Evolutionary conservation across 2,329 filamentous ascomycete species (phyloP), one percentile per base, ranked within the genome.

Genomic region (Verticillium isaacii): DNA sequence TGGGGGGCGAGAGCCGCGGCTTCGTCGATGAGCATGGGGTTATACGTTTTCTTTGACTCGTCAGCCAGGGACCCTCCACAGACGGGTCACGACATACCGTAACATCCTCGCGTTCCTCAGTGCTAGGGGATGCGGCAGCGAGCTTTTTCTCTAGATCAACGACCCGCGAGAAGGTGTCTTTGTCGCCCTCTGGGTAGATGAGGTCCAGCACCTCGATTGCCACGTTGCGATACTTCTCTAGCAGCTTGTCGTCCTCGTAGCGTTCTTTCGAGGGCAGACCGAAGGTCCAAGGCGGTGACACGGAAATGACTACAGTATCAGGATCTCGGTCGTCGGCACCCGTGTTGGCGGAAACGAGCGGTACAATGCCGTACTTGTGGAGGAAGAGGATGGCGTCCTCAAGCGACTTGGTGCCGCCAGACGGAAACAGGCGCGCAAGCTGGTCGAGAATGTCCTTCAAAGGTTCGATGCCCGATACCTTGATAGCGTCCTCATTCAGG

Each of bases 251-350:
- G 64, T 87, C 81, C 36, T 82, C 76, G 67, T 88, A 89, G 64
- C 85, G 84, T 66, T 87, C 80, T 66, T 86, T 85, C 2, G 85
- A 82, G 1, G 86, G 85, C 8, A 89, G 78, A n/a, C 86, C 85
- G 63, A 88, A 80, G 75, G 78, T 63, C 69, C 77, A 66, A 74
- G 76, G 69, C 73, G 83, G 64, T 80, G 76, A 70, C 7, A 77
- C 72, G 60, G 73, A 70, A 32, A 79, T 68, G 41, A 78, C 73
- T 12, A 72, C 68, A 0, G 65, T 63, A 29, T 73, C 70, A 9
- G 78, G 78, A 58, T 80, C 71, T 66, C 75, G 76, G 65, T 79
- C 77, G 62, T 81, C 79, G n/a, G 78, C 73, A 45, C 74, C 73
- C 15, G 74, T 75, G 55, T 68, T 69, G 7, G 80, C 63, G 15